A percentile compares a stretch with the other conserved stretches of the same genome.
Evolutionary conservation across 192 early-diverging fungal genomes (phyloP).

Genomic region (Oehlia diaphana): DNA sequence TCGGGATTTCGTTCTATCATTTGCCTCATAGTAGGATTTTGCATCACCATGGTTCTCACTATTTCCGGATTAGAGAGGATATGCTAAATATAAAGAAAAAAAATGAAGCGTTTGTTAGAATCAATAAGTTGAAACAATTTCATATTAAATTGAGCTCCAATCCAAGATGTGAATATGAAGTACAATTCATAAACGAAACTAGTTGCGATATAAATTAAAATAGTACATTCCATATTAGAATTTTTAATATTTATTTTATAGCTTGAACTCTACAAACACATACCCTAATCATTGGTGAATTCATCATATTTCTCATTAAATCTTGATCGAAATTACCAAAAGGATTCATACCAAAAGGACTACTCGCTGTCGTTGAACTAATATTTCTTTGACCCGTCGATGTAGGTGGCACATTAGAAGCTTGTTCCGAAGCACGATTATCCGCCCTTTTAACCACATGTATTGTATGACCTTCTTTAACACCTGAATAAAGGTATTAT

Average conservation of each 20-base stretch:
- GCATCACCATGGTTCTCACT: constrained; percentile 61
- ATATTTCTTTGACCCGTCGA: constrained; percentile 34
- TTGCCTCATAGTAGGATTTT: constrained; percentile 56
- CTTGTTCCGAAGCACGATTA: constrained; percentile 41
- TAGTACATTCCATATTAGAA: not conserved
- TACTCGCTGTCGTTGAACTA: constrained; percentile 16
- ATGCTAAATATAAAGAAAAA: constrained; percentile 30
- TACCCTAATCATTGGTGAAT: constrained; percentile 47
- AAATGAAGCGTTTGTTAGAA: constrained; percentile 14
- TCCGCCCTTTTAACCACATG: constrained; percentile 80
- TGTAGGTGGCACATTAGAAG: constrained; percentile 47
- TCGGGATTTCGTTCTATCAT: constrained; percentile 65
- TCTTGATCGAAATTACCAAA: constrained; percentile 24
- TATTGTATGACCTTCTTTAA: constrained; percentile 82
- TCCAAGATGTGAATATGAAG: not conserved
- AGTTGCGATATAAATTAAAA: not conserved
- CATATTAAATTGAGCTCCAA: constrained; percentile 4
- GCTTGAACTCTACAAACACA: not conserved
- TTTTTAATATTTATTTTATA: not conserved
- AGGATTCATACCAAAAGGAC: constrained; percentile 21
- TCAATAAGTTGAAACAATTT: not conserved
- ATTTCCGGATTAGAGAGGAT: constrained; percentile 52
- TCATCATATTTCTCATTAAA: constrained; percentile 39
- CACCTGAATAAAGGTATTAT: constrained; percentile 41
- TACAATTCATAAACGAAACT: not conserved